These are phyloP conservation scores for Wickerhamiella lipophila DNA, from an alignment of 805 yeast species.

Conservation along the genomic window DNA sequence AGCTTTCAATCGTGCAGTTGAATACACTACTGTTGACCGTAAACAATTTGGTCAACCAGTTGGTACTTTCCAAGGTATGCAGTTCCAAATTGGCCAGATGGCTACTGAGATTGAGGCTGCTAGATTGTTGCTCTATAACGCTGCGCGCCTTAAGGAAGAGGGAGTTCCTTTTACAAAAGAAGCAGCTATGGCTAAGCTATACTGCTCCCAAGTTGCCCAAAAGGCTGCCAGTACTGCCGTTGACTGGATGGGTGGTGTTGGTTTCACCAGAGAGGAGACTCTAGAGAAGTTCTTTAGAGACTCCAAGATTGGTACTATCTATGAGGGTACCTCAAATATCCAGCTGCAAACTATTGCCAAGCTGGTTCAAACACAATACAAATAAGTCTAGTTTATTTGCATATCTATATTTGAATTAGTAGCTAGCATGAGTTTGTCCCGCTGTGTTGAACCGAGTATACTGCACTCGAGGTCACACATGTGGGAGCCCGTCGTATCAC, in stretches of 20 bases:
- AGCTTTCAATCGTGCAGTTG: conserved; percentile 32
- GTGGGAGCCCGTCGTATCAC: too few species aligned
- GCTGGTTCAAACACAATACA: conserved; percentile 27
- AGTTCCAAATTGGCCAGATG: conserved; percentile 35
- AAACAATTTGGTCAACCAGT: conserved; percentile 33
- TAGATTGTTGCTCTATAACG: conserved; percentile 32
- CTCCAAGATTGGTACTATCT: conserved; percentile 35
- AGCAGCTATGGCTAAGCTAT: conserved; percentile 36
- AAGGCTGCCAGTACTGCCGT: conserved; percentile 32
- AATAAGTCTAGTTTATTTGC: conserved; percentile 12
- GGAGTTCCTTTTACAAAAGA: conserved; percentile 32
- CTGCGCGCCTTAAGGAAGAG: conserved; percentile 36
- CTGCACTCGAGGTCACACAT: too few species aligned
- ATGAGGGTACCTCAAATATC: conserved; percentile 36
- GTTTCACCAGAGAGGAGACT: conserved; percentile 34
- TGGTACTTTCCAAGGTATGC: conserved; percentile 37
- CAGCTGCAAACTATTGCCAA: conserved; percentile 36
- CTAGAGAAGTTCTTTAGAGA: conserved; percentile 35
- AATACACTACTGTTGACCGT: conserved; percentile 31
- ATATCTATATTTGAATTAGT: neutral
- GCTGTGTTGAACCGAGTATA: too few species aligned
- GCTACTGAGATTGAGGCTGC: conserved; percentile 36
- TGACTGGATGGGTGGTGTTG: conserved; percentile 39
- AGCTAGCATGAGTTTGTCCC: too few species aligned
- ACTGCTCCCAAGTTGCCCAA: conserved; percentile 33